Evolutionary conservation across 345 rosid genomes (phyloP).

Genomic region (Garcia nutans): DNA sequence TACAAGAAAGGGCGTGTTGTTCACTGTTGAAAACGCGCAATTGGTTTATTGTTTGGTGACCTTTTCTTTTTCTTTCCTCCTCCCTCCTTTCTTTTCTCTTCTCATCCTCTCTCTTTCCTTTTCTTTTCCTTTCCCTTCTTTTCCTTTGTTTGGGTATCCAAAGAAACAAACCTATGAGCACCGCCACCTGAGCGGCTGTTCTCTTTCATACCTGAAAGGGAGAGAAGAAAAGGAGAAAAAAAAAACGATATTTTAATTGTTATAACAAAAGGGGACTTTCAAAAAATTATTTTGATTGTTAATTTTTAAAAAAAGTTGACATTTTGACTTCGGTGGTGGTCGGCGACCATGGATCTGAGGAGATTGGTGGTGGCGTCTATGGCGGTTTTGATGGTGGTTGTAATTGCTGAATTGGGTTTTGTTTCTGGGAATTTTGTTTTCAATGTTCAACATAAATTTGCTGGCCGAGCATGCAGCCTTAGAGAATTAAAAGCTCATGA

Average conservation of each 20-base stretch:
- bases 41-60: too few species aligned
- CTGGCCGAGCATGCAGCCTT: conserved; percentile 43
- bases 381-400: conserved; percentile 27
- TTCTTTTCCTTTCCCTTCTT: too few species aligned
- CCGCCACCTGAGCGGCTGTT: conserved; percentile 5
- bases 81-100: not conserved
- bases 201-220: not conserved
- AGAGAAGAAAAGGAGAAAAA: conserved; percentile 9
- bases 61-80: not conserved
- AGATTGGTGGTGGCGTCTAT: conserved; percentile 16
- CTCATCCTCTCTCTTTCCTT: not conserved
- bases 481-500: conserved; percentile 65
- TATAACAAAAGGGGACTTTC: too few species aligned
- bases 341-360: conserved; percentile 36
- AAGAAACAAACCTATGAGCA: not conserved
- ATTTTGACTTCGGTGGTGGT: conserved; percentile 5
- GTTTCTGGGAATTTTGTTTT: conserved; percentile 45
- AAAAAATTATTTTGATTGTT: too few species aligned
- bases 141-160: not conserved
- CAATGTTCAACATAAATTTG: conserved; percentile 63
- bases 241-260: not conserved
- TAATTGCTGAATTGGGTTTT: conserved; percentile 26
- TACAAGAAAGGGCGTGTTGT: not conserved
- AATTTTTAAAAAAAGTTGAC: too few species aligned
- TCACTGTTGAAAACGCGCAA: conserved; percentile 33